Evolutionary conservation across 257 asterid genomes (phyloP), one percentile per base, ranked within the genome.

Genomic region (Nicotiana tomentosiformis): DNA sequence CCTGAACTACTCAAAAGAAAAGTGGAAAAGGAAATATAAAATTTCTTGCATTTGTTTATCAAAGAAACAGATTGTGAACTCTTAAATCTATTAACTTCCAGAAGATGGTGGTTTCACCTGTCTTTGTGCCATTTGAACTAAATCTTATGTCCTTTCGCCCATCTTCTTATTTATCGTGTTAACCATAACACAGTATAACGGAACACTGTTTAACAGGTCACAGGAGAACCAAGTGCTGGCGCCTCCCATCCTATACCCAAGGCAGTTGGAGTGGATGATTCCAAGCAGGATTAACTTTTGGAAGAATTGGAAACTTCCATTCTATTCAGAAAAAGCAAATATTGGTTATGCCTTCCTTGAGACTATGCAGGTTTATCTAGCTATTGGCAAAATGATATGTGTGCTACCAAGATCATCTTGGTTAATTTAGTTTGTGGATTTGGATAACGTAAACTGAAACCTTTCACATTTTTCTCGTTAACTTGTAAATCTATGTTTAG

Each of bases 261-360:
- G 80, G 67, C 90, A 43, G 89, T 81, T 5, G 89, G 84, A 58
- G 84, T 78, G 49, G 91, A 86, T 78, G 87, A 87, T 58, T 68
- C 58, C 88, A 93, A 93, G 90, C 88, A 82, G 76, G 96, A 92
- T 66, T 93, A 81, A 87, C 51, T 83, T 32, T 56, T 66, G 68
- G 82, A 78, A 65, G 55, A 43, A 43, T 58, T 57, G 12, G 53
- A 20, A 64, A 17, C 77, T 58, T 70, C 17, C 53, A n/a, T 55
- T 72, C 53, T 33, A 76, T 69, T 66, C 68, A 58, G 62, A 55
- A 58, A 43, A 77, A 32, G 49, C 56, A 32, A 61, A 55, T 69
- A 77, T 64, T 29, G 26, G 26, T 76, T 76, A 1, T 20, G 46
- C 26, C 79, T 46, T 76, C 16, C 16, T 76, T 15, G 43, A 76